Conservation (phyloP, 2,329 filamentous ascomycete species). For the Xylariales sp. region DNA sequence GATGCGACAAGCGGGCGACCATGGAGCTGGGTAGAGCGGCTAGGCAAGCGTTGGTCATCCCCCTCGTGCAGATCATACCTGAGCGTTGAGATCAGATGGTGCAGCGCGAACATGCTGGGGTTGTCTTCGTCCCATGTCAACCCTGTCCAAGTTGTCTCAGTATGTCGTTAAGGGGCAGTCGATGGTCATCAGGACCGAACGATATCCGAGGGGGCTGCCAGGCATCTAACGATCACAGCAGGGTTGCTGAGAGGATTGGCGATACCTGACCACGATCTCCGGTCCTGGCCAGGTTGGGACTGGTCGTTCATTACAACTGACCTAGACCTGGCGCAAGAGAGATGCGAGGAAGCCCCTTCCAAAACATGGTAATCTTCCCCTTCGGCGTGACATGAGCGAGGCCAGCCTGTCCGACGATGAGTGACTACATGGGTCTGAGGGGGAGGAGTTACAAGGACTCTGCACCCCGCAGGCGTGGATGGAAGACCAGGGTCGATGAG, state of each 20-base stretch:
- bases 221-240: background rate
- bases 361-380: too few relatives aligned
- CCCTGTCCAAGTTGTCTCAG: constrained; percentile 4
- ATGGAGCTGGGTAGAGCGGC: background rate
- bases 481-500: background rate
- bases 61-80: constrained; percentile 7
- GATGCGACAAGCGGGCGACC: background rate
- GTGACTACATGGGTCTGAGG: background rate
- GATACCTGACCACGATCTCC: background rate
- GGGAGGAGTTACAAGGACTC: background rate
- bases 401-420: background rate
- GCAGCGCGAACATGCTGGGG: background rate
- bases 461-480: background rate
- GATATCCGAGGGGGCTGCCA: background rate
- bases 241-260: background rate
- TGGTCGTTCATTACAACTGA: background rate
- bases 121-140: constrained; percentile 8
- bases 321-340: constrained; percentile 2
- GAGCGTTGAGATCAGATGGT: constrained; percentile 8
- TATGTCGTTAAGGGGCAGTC: background rate
- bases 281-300: background rate
- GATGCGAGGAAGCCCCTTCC: too few relatives aligned
- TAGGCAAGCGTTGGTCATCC: background rate
- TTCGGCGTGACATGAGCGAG: background rate
- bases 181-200: constrained; percentile 4